Evolutionary conservation across 108 stramenopile genomes (phyloP).

Genomic region (Nitzschia putrida): DNA sequence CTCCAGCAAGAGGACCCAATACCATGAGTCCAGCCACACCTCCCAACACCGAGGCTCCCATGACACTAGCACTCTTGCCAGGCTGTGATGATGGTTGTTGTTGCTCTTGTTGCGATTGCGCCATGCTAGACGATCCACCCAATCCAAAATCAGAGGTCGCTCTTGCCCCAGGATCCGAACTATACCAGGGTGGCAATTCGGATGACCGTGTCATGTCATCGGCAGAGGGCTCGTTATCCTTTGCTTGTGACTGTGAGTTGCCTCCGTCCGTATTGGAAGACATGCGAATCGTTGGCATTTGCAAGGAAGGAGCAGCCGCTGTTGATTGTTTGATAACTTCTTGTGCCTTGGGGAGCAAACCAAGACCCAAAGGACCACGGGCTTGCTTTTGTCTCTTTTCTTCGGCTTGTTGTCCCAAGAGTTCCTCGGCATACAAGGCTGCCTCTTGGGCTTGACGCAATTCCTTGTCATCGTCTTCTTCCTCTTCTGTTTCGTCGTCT

Average conservation of each 20-base stretch:
- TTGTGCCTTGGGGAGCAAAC: slow-evolving; percentile 1
- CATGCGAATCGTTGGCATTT: not conserved
- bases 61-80: slow-evolving; percentile 5
- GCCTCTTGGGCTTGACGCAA: not conserved
- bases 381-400: not conserved
- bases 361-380: not conserved
- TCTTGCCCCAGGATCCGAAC: not conserved
- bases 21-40: slow-evolving; percentile 8
- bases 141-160: not conserved
- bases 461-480: slow-evolving; percentile 2
- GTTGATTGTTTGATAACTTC: not conserved
- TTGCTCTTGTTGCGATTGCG: not conserved
- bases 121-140: not conserved
- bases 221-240: not conserved
- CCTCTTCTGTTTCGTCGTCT: not conserved
- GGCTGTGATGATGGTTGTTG: not conserved
- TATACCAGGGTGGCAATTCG: not conserved
- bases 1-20: not conserved
- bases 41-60: slow-evolving; percentile 8
- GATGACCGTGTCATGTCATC: not conserved
- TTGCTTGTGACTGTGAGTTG: not conserved
- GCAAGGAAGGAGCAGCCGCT: not conserved
- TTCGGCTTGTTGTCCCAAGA: not conserved
- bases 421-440: not conserved
- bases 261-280: not conserved